Percentiles rank a stretch among this genome's conserved stretches.
Evolutionary conservation across 2,329 filamentous ascomycete genomes (phyloP).

Genomic region (Aspergillus arachidicola): DNA sequence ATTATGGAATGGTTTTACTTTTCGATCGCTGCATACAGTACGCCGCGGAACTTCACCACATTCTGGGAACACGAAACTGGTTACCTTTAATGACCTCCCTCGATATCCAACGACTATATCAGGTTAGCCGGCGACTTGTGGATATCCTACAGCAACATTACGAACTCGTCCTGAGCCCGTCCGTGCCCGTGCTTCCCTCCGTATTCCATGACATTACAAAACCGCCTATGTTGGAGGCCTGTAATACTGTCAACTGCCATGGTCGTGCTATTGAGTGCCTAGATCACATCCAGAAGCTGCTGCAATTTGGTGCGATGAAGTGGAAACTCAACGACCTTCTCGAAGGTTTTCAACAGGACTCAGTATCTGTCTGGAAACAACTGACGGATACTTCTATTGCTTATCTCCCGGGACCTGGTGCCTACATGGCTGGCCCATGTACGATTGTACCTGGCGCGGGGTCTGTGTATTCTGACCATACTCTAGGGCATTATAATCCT

Average conservation of each 20-base stretch:
- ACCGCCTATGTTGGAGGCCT: conserved; percentile 32
- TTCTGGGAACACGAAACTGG: conserved; percentile 62
- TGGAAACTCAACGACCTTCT: conserved; percentile 36
- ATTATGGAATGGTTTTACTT: conserved; percentile 77
- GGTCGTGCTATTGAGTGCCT: conserved; percentile 38
- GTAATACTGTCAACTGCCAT: conserved; percentile 37
- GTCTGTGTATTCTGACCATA: conserved; percentile 13
- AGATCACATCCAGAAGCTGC: conserved; percentile 33
- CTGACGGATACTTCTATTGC: conserved; percentile 26
- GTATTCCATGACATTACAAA: conserved; percentile 35
- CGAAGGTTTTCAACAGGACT: conserved; percentile 36
- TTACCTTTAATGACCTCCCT: conserved; percentile 79
- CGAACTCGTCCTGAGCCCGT: conserved; percentile 44
- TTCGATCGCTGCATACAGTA: conserved; percentile 88
- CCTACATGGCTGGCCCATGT: conserved; percentile 14
- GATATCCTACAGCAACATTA: conserved; percentile 58
- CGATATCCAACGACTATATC: conserved; percentile 83
- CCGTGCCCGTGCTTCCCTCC: conserved; percentile 31
- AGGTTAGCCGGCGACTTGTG: conserved; percentile 61
- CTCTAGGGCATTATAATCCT: not conserved
- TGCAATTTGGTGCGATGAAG: conserved; percentile 36
- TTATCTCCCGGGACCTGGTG: conserved; percentile 22
- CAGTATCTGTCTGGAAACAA: conserved; percentile 28
- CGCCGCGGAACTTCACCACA: conserved; percentile 70
- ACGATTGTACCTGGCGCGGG: conserved; percentile 11